Evolutionary conservation across 2,329 filamentous ascomycete genomes (phyloP), one percentile per base, ranked within the genome.

Genomic region (Capronia americana): DNA sequence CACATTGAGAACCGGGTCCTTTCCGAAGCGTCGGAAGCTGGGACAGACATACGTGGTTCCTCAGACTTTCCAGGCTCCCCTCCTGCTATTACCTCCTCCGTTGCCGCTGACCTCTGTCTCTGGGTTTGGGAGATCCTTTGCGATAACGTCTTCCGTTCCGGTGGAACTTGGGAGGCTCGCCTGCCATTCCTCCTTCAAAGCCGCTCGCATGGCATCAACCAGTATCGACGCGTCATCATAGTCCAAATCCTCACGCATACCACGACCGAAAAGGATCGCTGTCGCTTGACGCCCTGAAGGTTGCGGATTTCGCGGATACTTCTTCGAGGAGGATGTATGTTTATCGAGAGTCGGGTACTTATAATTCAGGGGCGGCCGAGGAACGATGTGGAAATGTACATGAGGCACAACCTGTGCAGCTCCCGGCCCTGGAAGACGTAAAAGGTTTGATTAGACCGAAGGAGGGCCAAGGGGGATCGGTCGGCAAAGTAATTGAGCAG

Each of bases 371-470:
- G 78, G 75, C 54, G 93, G 93, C 44, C 94, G 82, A 0, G 94
- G 94, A 38, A 99, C 96, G 60, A 98, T 86, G 74, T 99, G 95
- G 77, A 96, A 98, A 78, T 99, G 94, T 57, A 96, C 90, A 78
- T 98, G 94, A 24, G 91, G 90, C 1, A 98, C 93, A 17, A 97
- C 92, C 80, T 98, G 94, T 1, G 93, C 93, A 1, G 94, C 94
- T 34, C 92, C 87, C 3, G 89, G 89, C 17, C 94, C 65, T 67
- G 48, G 17, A 50, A 11, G 44, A 50, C 24, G 17, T 3, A 53
- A 44, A 61, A 11, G 48, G 14, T n/a, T n/a, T n/a, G 8, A 24
- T 23, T 23, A 34, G 23, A 53, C 23, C 12, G 12, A 30, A 24
- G 24, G 3, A 11, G 24, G 34, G 1, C 32, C 20, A 23, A 20